A percentile compares a stretch with the other conserved stretches of the same genome.
Conservation (phyloP, 2,329 filamentous ascomycete species). For the Calycina herbarum region DNA sequence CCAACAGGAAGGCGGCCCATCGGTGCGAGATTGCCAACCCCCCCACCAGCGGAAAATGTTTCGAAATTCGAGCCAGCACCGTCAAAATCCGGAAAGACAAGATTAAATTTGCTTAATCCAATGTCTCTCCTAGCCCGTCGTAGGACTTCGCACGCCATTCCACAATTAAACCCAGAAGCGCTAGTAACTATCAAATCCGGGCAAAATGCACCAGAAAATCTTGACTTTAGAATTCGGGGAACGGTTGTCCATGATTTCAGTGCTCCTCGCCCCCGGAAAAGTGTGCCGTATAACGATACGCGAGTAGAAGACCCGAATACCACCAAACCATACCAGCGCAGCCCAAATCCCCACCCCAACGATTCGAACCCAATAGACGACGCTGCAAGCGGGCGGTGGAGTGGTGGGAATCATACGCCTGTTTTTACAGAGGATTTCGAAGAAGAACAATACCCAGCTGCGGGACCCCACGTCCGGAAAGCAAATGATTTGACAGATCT, state of each 20-base stretch:
- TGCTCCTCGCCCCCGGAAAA: slow-evolving; percentile 53
- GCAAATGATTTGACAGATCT: slow-evolving; percentile 37
- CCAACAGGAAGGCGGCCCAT: slow-evolving; percentile 28
- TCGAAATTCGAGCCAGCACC: slow-evolving; percentile 30
- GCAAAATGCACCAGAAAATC: slow-evolving; percentile 41
- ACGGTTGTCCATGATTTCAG: slow-evolving; percentile 67
- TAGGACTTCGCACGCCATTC: slow-evolving; percentile 36
- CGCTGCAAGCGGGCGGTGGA: slow-evolving; percentile 28
- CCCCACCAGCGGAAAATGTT: slow-evolving; percentile 23
- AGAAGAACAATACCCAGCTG: slow-evolving; percentile 44
- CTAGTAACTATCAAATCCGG: slow-evolving; percentile 25
- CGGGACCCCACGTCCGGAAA: slow-evolving; percentile 38
- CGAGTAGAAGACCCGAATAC: slow-evolving; percentile 18
- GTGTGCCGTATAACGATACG: slow-evolving; percentile 38
- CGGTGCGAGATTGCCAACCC: slow-evolving; percentile 32
- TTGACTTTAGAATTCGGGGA: slow-evolving; percentile 64
- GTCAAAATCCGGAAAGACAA: slow-evolving; percentile 32
- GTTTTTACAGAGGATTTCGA: slow-evolving; percentile 57
- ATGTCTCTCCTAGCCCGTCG: slow-evolving; percentile 40
- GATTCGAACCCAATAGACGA: slow-evolving; percentile 26
- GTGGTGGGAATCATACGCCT: slow-evolving; percentile 48
- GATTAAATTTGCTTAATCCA: slow-evolving; percentile 41
- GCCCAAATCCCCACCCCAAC: slow-evolving; percentile 22
- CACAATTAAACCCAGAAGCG: slow-evolving; percentile 31
- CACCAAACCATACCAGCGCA: slow-evolving; percentile 27